Conservation (phyloP, 768 basidiomycete genomes). For the Mycena epipterygia region DNA sequence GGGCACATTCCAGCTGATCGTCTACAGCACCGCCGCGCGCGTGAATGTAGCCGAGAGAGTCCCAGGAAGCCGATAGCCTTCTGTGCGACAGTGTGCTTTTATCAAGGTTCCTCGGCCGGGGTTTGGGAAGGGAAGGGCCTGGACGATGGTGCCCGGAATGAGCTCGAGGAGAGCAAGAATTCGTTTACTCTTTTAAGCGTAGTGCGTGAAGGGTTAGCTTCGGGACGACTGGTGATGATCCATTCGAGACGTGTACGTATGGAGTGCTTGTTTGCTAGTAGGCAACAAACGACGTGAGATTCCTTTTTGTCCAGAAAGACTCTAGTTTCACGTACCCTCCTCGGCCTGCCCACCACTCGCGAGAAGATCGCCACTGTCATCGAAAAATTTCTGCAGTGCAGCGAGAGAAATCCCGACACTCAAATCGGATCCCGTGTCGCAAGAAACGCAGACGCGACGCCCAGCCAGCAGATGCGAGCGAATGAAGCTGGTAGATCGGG, state of each 20-base stretch:
- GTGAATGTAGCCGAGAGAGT: slow-evolving; percentile 29
- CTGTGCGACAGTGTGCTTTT: neutral
- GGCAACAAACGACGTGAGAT: neutral
- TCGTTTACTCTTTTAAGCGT: slow-evolving; percentile 87
- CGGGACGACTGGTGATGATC: slow-evolving; percentile 82
- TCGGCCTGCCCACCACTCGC: neutral
- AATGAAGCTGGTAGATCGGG: slow-evolving; percentile 63
- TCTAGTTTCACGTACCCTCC: neutral
- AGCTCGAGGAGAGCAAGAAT: slow-evolving; percentile 66
- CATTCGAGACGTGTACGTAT: slow-evolving; percentile 86
- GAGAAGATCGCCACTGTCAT: slow-evolving; percentile 59
- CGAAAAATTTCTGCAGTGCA: slow-evolving; percentile 71
- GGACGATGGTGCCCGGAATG: slow-evolving; percentile 28
- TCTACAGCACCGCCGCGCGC: slow-evolving; percentile 63
- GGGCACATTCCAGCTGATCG: slow-evolving; percentile 69
- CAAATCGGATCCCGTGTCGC: slow-evolving; percentile 70
- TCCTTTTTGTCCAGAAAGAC: neutral
- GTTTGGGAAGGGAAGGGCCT: slow-evolving; percentile 18
- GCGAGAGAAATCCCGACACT: slow-evolving; percentile 75
- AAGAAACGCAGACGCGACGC: slow-evolving; percentile 61
- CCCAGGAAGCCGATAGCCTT: neutral
- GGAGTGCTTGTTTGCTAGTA: slow-evolving; percentile 64
- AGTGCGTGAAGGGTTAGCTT: slow-evolving; percentile 86
- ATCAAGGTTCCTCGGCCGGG: neutral
- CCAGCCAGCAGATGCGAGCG: slow-evolving; percentile 51